Base-by-base conservation (phyloP, 2,329 filamentous ascomycete genomes). In the Colletotrichum cereale region DNA sequence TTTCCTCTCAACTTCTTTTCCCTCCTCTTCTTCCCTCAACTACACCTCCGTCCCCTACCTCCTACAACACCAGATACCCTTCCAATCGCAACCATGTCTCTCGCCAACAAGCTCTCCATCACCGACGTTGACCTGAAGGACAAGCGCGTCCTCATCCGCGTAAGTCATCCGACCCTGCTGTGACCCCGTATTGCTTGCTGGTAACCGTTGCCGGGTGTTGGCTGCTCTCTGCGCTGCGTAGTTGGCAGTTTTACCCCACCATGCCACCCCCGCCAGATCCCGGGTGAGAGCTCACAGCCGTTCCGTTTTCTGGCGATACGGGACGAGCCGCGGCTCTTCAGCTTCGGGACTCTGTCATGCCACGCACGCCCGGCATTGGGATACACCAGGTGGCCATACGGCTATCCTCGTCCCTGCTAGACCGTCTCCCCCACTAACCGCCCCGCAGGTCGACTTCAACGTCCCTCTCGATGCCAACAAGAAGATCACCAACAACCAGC, bases 81-180 rank as follows among this genome's bases (percentile, higher is more conserved):
- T 57, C 71, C 60, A 73, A 76, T 74, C 66, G 72, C 75, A 81
- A 90, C 79, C 73, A 99, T 99, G 96, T 98, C 96, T 91, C 94
- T 99, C 82, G 93, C 95, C 79, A 98, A 91, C 90, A 99, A 99
- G 90, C 93, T 99, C 79, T 93, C 95, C 77, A 98, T 99, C 85
- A 93, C 91, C 76, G 96, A 99, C 82, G 92, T 97, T 80, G 95
- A 99, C 85, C 89, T 99, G 85, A 97, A 97, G 91, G 96, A 89
- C 90, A 99, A 99, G 91, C 91, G 95, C 79, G 96, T 98, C 84
- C 89, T 99, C 79, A 98, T 99, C 83, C 93, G 96, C 81, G 96
- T 97, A 89, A 84, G 93, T 87, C 73, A 40, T n/a, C 29, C 47
- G 24, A 29, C 56, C 58, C 36, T 47, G 53, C 21, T 55, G 31